A percentile compares a stretch with the other conserved stretches of the same genome.
Evolutionary conservation across 1,139 yeast species (phyloP).

Genomic region (Neolecta irregularis): DNA sequence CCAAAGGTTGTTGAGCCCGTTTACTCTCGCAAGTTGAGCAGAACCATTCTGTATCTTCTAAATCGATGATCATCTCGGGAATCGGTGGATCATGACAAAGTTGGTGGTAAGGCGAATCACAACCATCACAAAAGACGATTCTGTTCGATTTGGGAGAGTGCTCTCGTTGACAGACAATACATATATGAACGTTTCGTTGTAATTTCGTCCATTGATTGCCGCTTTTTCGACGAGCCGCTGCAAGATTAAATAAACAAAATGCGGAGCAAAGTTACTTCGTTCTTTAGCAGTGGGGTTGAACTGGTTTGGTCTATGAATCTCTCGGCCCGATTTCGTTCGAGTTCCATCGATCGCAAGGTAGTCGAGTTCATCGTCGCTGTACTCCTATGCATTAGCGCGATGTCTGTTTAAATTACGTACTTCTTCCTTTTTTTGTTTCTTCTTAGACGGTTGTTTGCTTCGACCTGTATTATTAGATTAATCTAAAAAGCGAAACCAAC

Average conservation of each 20-base stretch:
- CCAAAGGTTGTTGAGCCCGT: conserved; percentile 25
- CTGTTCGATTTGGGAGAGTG: conserved; percentile 28
- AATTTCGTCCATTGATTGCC: conserved; percentile 12
- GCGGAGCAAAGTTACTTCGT: conserved; percentile 1
- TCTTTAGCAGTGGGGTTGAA: conserved; percentile 14
- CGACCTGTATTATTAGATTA: too few relatives aligned
- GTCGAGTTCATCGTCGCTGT: conserved; percentile 16
- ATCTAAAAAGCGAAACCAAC: too few relatives aligned
- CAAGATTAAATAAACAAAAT: neutral
- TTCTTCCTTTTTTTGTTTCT: too few relatives aligned
- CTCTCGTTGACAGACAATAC: conserved; percentile 29
- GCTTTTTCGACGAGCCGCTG: conserved; percentile 9
- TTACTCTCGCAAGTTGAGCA: conserved; percentile 28
- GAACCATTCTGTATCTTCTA: conserved; percentile 33
- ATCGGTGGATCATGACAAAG: conserved; percentile 31
- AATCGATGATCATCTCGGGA: conserved; percentile 29
- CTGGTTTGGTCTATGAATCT: conserved; percentile 17
- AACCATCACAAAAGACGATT: conserved; percentile 31
- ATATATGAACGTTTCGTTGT: conserved; percentile 22
- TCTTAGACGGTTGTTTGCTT: too few relatives aligned
- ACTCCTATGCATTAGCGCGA: too few relatives aligned
- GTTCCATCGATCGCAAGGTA: conserved; percentile 17
- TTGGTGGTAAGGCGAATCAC: conserved; percentile 30
- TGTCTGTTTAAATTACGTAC: too few relatives aligned
- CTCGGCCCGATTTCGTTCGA: conserved; percentile 18